Conservation (phyloP, 805 yeast species). For the Yamadazyma laniorum region DNA sequence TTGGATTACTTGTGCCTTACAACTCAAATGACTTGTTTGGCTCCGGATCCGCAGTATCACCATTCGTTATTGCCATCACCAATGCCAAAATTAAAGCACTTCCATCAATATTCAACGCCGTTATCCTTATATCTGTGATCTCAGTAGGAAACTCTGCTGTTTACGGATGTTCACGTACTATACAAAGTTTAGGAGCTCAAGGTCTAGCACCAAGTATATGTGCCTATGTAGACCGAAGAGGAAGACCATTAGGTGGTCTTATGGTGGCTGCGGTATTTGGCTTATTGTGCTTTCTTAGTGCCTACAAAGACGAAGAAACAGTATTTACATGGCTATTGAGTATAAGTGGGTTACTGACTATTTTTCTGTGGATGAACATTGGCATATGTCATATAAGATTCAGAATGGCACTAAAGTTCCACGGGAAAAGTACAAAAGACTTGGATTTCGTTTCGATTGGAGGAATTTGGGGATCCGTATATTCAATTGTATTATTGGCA, state of each 20-base stretch:
- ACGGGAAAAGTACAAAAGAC: conserved; percentile 34
- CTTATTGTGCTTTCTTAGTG: conserved; percentile 38
- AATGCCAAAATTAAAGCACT: conserved; percentile 61
- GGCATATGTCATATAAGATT: conserved; percentile 41
- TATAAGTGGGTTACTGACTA: conserved; percentile 39
- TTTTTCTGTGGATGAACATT: conserved; percentile 42
- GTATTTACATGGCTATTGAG: conserved; percentile 44
- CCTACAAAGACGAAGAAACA: conserved; percentile 26
- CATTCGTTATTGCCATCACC: conserved; percentile 70
- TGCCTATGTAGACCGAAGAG: conserved; percentile 39
- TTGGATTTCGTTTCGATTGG: conserved; percentile 32
- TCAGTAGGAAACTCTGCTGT: conserved; percentile 78
- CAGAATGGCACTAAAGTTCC: conserved; percentile 36
- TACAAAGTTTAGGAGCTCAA: conserved; percentile 67
- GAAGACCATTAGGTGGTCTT: conserved; percentile 43
- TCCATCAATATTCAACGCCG: conserved; percentile 73
- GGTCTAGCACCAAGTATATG: conserved; percentile 60
- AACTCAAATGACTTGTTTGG: conserved; percentile 43
- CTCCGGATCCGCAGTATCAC: conserved; percentile 59
- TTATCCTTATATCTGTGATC: conserved; percentile 66
- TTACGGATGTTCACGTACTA: conserved; percentile 69
- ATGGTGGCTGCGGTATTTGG: conserved; percentile 34
- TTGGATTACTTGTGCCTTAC: conserved; percentile 50
- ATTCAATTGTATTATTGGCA: conserved; percentile 30
- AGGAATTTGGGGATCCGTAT: conserved; percentile 37